phyloP scores from a whole-genome alignment of 1,284 basidiomycete genomes.

The Flammula alnicola region DNA sequence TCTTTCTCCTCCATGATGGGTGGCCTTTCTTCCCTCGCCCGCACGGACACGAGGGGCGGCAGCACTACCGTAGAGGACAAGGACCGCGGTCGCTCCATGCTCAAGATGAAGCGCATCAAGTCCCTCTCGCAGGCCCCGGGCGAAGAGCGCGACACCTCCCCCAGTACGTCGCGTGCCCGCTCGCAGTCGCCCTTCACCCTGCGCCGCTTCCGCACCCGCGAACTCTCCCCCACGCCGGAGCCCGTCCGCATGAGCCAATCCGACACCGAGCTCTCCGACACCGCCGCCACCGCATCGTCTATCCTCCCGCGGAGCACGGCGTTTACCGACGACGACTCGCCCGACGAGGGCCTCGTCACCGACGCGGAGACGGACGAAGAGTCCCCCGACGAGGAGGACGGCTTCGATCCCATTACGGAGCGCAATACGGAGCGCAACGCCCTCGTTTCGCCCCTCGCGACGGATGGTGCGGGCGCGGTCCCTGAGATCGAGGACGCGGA shows the following conservation, averaged over 20 bases:
- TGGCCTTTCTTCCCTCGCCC: conserved; percentile 61
- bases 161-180: conserved; percentile 58
- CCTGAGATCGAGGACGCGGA: conserved; percentile 60
- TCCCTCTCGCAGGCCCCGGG: conserved; percentile 54
- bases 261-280: conserved; percentile 63
- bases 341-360: conserved; percentile 59
- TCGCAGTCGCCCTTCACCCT: conserved; percentile 76
- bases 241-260: conserved; percentile 73
- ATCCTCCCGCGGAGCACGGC: conserved; percentile 58
- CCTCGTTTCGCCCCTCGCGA: conserved; percentile 49
- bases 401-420: conserved; percentile 76
- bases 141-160: conserved; percentile 29
- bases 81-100: conserved; percentile 61
- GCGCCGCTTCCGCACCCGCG: conserved; percentile 62
- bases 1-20: conserved; percentile 74
- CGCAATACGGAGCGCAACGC: conserved; percentile 78
- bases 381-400: conserved; percentile 56
- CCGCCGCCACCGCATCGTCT: conserved; percentile 37
- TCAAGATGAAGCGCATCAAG: conserved; percentile 46
- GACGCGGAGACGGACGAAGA: conserved; percentile 47
- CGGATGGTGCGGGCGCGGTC: conserved; percentile 31
- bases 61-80: conserved; percentile 43
- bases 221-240: conserved; percentile 71
- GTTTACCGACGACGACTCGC: conserved; percentile 56
- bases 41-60: conserved; percentile 54